phyloP scores from a whole-genome alignment of 352 stramenopile genomes.

The Albugo laibachii region DNA sequence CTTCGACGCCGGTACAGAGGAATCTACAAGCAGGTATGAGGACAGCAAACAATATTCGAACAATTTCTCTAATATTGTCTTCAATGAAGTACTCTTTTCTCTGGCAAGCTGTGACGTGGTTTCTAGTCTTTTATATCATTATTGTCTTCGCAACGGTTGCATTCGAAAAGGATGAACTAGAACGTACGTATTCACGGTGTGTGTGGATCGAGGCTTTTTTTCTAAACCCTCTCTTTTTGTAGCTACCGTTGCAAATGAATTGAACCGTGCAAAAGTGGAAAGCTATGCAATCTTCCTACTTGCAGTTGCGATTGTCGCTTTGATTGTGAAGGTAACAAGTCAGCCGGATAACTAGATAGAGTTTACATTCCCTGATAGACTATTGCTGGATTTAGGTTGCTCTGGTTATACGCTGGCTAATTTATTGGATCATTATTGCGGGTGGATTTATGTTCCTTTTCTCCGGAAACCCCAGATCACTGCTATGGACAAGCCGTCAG shows the following conservation, averaged over 20 bases:
- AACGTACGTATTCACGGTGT: not conserved
- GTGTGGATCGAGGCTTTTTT: conserved; percentile 7
- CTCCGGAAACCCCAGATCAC: conserved; percentile 21
- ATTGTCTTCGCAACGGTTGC: conserved; percentile 18
- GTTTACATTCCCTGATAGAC: conserved; percentile 29
- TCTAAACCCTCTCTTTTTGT: not conserved
- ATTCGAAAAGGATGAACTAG: conserved; percentile 3
- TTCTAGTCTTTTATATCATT: conserved; percentile 33
- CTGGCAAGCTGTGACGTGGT: conserved; percentile 25
- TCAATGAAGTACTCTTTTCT: conserved; percentile 20
- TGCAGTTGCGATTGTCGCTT: too few relatives aligned
- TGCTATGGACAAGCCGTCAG: conserved; percentile 24
- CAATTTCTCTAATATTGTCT: not conserved
- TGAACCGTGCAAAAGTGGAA: too few relatives aligned
- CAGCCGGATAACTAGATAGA: conserved; percentile 9
- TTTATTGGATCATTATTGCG: conserved; percentile 64
- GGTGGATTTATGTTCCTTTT: conserved; percentile 32
- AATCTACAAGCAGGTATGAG: conserved; percentile 23
- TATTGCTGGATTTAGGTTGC: conserved; percentile 35
- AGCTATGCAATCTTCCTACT: too few relatives aligned
- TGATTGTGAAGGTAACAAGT: too few relatives aligned
- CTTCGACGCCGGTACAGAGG: conserved; percentile 30
- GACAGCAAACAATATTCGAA: not conserved
- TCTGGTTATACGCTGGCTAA: conserved; percentile 60
- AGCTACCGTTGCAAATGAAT: too few relatives aligned